Base-by-base conservation (phyloP, 352 stramenopile species). In the Phytopythium kandeliae region DNA sequence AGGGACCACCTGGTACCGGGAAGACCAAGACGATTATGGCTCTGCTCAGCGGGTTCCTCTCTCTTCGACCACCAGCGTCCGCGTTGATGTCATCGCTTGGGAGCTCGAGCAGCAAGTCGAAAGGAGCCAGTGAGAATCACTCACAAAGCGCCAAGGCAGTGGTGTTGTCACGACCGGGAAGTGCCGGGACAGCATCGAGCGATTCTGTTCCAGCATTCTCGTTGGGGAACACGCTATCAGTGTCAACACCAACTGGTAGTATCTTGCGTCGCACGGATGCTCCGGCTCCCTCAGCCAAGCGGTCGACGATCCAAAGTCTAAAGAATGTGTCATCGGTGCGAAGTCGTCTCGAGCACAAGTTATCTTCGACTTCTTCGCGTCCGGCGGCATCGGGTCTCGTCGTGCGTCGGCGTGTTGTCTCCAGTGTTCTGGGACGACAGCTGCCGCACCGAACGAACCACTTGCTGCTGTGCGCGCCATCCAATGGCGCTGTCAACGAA, bases 21-120 rank as follows among this genome's bases (percentile, higher is more conserved):
- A 98, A 98, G 64, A 98, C 94, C 2, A 93, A 94, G 54, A 98
- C 90, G 4, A 93, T 97, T 40, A 86, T 95, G 77, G 85, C 67
- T 0, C 43, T 95, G 9, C 55, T 95, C 1, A 92, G 82, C 41
- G 79, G 85, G 7, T 77, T 93, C 33, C 37, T 95, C 8, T 60
- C 85, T 28, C 55, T 93, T 22, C 67, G 73, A 43, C 63, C 83
- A 25, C 80, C 80, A 24, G 59, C 76, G 12, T 63, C 74, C 26
- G 54, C 76, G 5, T 52, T 86, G 21, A 71, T 83, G 48, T 55
- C 58, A 25, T 59, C 60, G 21, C 28, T 63, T 19, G 57, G 22
- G 19, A 63, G 46, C 22, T 46, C 58, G n/a, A 40, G 30, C n/a
- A 26, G n/a, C 6, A 55, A 55, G 16, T 19, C 26, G 26, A 55